Evolutionary conservation across 2,329 filamentous ascomycete species (phyloP).

Genomic region (Fusarium kyushuense): DNA sequence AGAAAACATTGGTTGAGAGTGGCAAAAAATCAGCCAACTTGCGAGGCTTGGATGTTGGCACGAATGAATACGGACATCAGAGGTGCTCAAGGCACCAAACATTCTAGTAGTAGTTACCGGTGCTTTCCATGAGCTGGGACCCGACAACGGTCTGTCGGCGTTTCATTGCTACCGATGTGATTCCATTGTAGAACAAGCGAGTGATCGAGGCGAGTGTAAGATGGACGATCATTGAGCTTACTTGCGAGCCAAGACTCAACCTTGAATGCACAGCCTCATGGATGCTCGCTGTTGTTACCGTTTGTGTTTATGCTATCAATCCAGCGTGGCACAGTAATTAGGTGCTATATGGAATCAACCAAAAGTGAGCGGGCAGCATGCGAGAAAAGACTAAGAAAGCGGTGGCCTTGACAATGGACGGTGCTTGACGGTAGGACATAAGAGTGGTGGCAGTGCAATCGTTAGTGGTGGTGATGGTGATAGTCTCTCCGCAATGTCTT

Average conservation of each 20-base stretch:
- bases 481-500: slow-evolving; percentile 23
- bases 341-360: not conserved
- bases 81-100: slow-evolving; percentile 16
- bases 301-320: slow-evolving; percentile 15
- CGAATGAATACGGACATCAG: slow-evolving; percentile 5
- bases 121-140: slow-evolving; percentile 5
- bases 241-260: slow-evolving; percentile 37
- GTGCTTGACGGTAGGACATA: slow-evolving; percentile 30
- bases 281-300: slow-evolving; percentile 22
- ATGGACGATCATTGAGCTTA: slow-evolving; percentile 31
- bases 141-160: slow-evolving; percentile 22
- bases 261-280: slow-evolving; percentile 35
- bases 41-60: slow-evolving; percentile 22
- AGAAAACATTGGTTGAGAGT: slow-evolving; percentile 22
- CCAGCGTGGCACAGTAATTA: slow-evolving; percentile 29
- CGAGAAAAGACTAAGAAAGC: not conserved
- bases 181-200: slow-evolving; percentile 9
- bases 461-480: slow-evolving; percentile 24
- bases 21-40: slow-evolving; percentile 31
- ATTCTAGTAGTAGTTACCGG: slow-evolving; percentile 1
- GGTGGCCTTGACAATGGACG: slow-evolving; percentile 14
- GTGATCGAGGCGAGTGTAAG: slow-evolving; percentile 8
- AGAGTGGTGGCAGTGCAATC: slow-evolving; percentile 42
- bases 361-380: not conserved
- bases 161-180: slow-evolving; percentile 23